These are phyloP conservation scores for Fragilaria crotonensis DNA, from an alignment of 108 stramenopile species.

Conservation along the genomic window DNA sequence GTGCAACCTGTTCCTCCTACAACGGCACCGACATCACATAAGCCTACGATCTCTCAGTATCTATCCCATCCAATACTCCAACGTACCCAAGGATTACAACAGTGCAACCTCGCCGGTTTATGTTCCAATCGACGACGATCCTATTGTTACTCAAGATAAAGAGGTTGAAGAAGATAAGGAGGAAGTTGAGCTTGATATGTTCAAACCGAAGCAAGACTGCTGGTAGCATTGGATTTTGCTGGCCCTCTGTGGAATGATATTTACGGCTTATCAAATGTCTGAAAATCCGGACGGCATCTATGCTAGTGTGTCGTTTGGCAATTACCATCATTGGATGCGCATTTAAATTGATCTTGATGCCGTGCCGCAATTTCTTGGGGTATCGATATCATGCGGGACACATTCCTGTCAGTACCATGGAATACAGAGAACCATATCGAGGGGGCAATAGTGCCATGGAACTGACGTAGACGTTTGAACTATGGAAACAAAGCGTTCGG, in stretches of 20 bases:
- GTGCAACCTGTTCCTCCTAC: too few species aligned
- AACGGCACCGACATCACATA: too few species aligned
- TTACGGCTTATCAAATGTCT: conserved; percentile 75
- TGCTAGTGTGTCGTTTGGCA: conserved; percentile 49
- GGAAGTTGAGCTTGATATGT: conserved; percentile 37
- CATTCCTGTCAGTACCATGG: conserved; percentile 37
- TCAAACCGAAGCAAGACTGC: conserved; percentile 58
- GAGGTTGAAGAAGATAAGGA: conserved; percentile 21
- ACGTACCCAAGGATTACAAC: too few species aligned
- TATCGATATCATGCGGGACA: conserved; percentile 20
- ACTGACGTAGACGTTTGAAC: neutral
- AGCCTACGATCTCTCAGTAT: too few species aligned
- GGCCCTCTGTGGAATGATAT: conserved; percentile 54
- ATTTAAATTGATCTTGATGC: conserved; percentile 62
- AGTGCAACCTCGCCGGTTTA: too few species aligned
- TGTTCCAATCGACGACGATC: conserved; percentile 10
- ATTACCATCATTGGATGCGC: conserved; percentile 44
- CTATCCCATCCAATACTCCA: too few species aligned
- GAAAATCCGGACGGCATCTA: conserved; percentile 80
- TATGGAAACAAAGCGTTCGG: too few species aligned
- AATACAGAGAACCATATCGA: conserved; percentile 18
- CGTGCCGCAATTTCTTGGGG: conserved; percentile 43
- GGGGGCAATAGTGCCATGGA: neutral
- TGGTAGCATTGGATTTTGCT: conserved; percentile 54
- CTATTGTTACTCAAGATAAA: conserved; percentile 1